Evolutionary conservation across 192 early-diverging fungal genomes (phyloP).

Genomic region (Coemansia biformis): DNA sequence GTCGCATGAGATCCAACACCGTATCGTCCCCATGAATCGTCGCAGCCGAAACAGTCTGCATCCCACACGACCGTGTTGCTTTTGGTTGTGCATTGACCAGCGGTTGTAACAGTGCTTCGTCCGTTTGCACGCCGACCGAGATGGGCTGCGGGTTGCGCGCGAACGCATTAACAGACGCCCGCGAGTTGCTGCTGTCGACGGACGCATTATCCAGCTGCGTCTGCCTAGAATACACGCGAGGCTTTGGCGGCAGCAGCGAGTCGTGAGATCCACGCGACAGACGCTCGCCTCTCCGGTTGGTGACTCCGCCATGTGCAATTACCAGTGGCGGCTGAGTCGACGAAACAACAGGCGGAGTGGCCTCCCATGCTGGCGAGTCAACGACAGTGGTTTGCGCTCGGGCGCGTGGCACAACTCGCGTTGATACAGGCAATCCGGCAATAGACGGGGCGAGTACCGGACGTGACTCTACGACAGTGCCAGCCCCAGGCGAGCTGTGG

Average conservation of each 20-base stretch:
- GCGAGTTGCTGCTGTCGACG: background rate
- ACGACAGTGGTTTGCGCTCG: constrained; percentile 13
- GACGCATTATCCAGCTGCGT: background rate
- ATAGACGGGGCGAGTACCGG: background rate
- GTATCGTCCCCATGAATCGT: constrained; percentile 46
- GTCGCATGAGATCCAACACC: constrained; percentile 45
- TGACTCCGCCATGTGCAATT: constrained; percentile 1
- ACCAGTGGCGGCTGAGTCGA: background rate
- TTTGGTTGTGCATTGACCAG: background rate
- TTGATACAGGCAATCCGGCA: constrained; percentile 11
- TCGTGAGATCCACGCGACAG: constrained; percentile 14
- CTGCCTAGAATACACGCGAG: constrained; percentile 2
- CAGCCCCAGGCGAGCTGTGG: background rate
- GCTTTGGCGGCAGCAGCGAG: constrained; percentile 4
- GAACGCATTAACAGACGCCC: constrained; percentile 7
- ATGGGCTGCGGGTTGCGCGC: constrained; percentile 13
- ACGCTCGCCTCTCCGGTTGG: constrained; percentile 6
- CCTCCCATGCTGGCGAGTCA: constrained; percentile 1
- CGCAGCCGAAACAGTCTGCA: constrained; percentile 18
- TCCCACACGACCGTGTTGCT: constrained; percentile 8
- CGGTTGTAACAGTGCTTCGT: background rate
- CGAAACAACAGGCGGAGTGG: background rate
- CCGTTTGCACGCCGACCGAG: constrained; percentile 35
- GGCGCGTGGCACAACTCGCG: constrained; percentile 22
- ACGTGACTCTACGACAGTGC: background rate